These are phyloP conservation scores for Obba rivulosa DNA, from an alignment of 768 basidiomycete species.

Conservation along the genomic window DNA sequence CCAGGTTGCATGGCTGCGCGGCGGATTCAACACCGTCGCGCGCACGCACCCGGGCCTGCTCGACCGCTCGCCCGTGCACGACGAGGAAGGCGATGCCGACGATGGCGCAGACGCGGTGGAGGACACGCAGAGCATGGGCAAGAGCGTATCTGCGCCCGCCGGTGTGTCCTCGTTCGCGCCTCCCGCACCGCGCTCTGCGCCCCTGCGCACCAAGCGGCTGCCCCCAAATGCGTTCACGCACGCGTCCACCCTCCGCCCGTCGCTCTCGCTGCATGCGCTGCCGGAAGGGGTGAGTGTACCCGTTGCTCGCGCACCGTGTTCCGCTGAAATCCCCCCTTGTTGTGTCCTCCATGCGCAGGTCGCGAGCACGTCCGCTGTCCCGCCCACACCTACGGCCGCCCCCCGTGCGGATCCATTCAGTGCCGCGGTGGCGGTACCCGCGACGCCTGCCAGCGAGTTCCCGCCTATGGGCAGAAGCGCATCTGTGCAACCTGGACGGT, in stretches of 20 bases:
- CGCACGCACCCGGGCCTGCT: conserved; percentile 46
- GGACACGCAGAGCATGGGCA: background rate
- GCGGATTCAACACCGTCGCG: conserved; percentile 76
- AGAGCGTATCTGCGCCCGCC: conserved; percentile 15
- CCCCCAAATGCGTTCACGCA: conserved; percentile 61
- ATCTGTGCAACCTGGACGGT: background rate
- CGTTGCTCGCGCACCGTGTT: background rate
- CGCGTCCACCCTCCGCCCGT: conserved; percentile 29
- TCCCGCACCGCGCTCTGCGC: conserved; percentile 11
- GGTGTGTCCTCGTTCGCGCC: conserved; percentile 2
- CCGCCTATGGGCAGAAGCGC: background rate
- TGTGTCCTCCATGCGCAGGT: background rate
- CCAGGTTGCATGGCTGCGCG: conserved; percentile 71
- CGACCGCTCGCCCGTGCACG: conserved; percentile 42
- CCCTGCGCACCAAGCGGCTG: conserved; percentile 54
- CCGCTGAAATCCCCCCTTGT: background rate
- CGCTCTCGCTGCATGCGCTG: background rate
- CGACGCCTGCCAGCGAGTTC: background rate
- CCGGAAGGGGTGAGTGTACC: background rate
- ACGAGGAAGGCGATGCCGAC: conserved; percentile 48
- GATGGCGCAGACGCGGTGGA: conserved; percentile 14
- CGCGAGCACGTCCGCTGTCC: background rate
- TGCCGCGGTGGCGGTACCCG: background rate
- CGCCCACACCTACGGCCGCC: conserved; percentile 1
- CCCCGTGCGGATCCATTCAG: background rate